Evolutionary conservation across 306 rosid species (phyloP), one percentile per base, ranked within the genome.

Genomic region (Cucurbita moschata): DNA sequence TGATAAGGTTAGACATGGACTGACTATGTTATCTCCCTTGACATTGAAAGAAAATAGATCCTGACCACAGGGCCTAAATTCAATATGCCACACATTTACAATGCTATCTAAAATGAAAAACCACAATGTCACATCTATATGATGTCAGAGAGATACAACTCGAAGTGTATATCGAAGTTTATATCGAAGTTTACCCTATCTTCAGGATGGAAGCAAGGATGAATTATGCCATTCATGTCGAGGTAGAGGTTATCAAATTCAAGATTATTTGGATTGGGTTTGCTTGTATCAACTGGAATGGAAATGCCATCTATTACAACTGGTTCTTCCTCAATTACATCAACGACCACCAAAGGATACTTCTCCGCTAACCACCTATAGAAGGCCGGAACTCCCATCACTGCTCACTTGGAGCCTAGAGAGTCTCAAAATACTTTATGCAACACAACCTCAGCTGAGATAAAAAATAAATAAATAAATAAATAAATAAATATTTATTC

Each of bases 331-430:
- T 95, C 99, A 14, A 95, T 70, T 8, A 83, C 96, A 8, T 95
- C 99, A 62, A 79, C 96, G 58, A 95, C 74, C 66, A 95, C 92
- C 78, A 91, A 53, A 16, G 96, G 92, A 61, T 91, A 91, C 81
- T 95, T 95, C 91, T 95, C 97, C 59, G 99, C 99, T 23, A 95
- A 77, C 99, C 99, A 95, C 40, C 92, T 76, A 9, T 91, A 95
- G 82, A 95, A 95, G 51, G 99, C 97, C 1, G 99, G 99, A 52
- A 95, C 99, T 82, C 99, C 99, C 99, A 95, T 90, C 43, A 30
- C 59, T 50, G 14, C 46, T 50, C 74, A 69, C 58, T 68, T 13
- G 43, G 21, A 66, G 55, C 11, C 35, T 43, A 39, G 8, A 30
- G 74, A 5, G 57, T 26, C 26, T 49, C 55, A 69, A 69, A 69